phyloP scores from a whole-genome alignment of 1,284 basidiomycete species.

The Grifola frondosa region DNA sequence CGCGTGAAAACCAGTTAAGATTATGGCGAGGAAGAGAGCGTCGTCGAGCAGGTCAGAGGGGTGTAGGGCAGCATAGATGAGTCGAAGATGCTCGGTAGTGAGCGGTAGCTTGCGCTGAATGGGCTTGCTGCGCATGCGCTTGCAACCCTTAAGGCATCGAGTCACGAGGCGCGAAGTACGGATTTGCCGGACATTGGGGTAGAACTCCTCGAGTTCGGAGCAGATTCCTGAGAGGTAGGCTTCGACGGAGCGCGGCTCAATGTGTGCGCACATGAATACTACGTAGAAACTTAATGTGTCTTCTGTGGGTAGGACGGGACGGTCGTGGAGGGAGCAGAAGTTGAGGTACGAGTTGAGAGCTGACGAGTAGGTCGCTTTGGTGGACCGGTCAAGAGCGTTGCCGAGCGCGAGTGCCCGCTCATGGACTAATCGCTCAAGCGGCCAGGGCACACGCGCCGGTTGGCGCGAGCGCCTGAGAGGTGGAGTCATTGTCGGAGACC shows the following conservation, averaged over 20 bases:
- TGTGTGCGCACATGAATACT: constrained; percentile 40
- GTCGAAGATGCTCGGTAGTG: constrained; percentile 13
- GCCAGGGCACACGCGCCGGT: constrained; percentile 31
- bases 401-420: constrained; percentile 36
- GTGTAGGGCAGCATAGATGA: background rate
- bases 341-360: constrained; percentile 38
- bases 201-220: constrained; percentile 36
- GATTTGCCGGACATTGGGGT: constrained; percentile 31
- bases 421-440: constrained; percentile 29
- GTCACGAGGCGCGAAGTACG: constrained; percentile 30
- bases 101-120: constrained; percentile 31
- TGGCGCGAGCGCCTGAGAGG: constrained; percentile 19
- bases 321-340: constrained; percentile 35
- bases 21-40: constrained; percentile 27
- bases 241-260: constrained; percentile 36
- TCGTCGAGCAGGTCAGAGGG: constrained; percentile 27
- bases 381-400: constrained; percentile 30
- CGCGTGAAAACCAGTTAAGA: constrained; percentile 31
- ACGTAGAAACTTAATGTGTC: constrained; percentile 38
- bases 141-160: constrained; percentile 34
- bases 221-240: constrained; percentile 44
- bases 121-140: constrained; percentile 13
- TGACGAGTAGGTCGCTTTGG: constrained; percentile 32
- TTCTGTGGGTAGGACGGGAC: constrained; percentile 33
- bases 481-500: no score